These are phyloP conservation scores for Candida argentea DNA, from an alignment of 805 yeast species.

Conservation along the genomic window DNA sequence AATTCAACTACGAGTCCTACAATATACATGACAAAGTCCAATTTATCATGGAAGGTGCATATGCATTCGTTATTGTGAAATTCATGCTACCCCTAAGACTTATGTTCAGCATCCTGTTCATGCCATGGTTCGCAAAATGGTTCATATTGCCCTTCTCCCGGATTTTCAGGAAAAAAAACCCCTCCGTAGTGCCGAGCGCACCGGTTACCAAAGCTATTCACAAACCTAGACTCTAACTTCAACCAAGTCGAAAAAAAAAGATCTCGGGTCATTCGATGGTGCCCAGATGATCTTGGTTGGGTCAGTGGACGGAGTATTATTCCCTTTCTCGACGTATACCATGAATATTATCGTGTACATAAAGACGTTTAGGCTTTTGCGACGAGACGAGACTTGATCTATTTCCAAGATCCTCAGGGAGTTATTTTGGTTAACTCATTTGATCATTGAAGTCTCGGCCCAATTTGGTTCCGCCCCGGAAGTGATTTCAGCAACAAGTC, in stretches of 20 bases:
- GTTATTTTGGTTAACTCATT: no score
- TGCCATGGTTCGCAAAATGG: conserved; percentile 49
- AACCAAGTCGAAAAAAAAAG: conserved; percentile 4
- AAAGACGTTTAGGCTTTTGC: no score
- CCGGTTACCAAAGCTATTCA: conserved; percentile 12
- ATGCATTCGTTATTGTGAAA: conserved; percentile 64
- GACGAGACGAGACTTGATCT: no score
- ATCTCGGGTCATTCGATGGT: not conserved
- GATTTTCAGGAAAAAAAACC: conserved; percentile 10
- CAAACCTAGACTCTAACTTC: conserved; percentile 24
- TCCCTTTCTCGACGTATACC: not conserved
- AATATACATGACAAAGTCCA: conserved; percentile 42
- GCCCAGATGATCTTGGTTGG: no score
- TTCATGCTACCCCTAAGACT: conserved; percentile 45
- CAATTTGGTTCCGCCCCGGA: no score
- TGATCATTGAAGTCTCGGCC: no score
- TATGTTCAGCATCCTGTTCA: conserved; percentile 37
- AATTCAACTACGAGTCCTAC: conserved; percentile 20
- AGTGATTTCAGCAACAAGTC: no score
- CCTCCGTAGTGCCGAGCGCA: not conserved
- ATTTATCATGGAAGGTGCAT: conserved; percentile 60
- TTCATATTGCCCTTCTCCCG: conserved; percentile 37
- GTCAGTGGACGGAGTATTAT: not conserved
- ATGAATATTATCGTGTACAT: not conserved
- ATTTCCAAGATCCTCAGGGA: no score